A percentile compares a stretch with the other conserved stretches of the same genome.
Evolutionary conservation across 345 rosid species (phyloP).

Genomic region (Hirschfeldia incana): DNA sequence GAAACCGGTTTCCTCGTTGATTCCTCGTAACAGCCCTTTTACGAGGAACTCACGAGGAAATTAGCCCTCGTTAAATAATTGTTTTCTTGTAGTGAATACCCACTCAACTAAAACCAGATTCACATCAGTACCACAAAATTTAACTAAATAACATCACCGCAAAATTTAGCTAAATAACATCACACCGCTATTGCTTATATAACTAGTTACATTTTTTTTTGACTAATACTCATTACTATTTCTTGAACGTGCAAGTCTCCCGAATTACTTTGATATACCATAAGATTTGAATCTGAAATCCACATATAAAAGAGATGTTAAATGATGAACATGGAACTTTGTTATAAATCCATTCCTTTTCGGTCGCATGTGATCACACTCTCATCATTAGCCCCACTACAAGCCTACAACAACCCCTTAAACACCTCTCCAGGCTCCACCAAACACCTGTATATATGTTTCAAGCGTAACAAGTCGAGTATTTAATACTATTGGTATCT

Average conservation of each 20-base stretch:
- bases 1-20: too few relatives aligned
- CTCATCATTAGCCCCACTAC: conserved; percentile 21
- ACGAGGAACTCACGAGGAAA: too few relatives aligned
- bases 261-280: not conserved
- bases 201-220: not conserved
- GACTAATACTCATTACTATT: not conserved
- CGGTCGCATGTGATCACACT: conserved; percentile 11
- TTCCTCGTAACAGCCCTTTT: too few relatives aligned
- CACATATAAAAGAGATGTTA: not conserved
- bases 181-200: not conserved
- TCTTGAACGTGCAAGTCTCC: not conserved
- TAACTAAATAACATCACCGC: too few relatives aligned
- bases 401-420: conserved; percentile 17
- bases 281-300: not conserved
- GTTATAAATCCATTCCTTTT: not conserved
- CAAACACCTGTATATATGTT: not conserved
- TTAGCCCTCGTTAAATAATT: too few relatives aligned
- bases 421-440: not conserved
- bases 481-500: not conserved
- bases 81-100: too few relatives aligned
- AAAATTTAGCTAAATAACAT: too few relatives aligned
- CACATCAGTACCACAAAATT: too few relatives aligned
- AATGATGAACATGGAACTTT: not conserved
- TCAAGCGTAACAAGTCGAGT: not conserved
- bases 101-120: too few relatives aligned